phyloP scores from a whole-genome alignment of 371 early-diverging fungal genomes.

The Mortierella sp. region DNA sequence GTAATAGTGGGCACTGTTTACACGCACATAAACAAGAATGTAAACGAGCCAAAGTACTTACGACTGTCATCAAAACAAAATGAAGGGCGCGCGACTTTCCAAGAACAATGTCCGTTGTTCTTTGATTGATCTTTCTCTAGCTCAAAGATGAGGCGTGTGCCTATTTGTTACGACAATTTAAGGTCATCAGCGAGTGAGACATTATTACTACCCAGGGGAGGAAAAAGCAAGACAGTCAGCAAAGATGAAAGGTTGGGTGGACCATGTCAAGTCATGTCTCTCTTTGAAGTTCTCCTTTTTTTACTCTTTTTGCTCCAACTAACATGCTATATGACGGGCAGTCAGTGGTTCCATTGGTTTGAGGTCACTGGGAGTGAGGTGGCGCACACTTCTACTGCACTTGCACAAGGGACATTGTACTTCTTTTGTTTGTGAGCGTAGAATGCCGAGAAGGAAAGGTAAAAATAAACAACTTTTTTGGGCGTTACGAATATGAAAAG shows the following conservation, averaged over 20 bases:
- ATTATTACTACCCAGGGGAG: not conserved
- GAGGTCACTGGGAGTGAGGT: not conserved
- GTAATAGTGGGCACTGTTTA: not conserved
- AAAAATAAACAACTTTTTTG: not conserved
- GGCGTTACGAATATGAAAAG: not conserved
- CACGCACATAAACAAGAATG: too few species aligned
- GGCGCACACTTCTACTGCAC: not conserved
- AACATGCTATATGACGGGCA: not conserved
- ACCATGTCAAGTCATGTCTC: not conserved
- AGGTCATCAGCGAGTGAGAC: not conserved
- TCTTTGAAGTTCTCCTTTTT: not conserved
- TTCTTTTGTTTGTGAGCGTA: not conserved
- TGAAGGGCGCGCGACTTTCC: too few species aligned
- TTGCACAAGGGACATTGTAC: not conserved
- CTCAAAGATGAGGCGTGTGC: too few species aligned
- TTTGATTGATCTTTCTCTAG: too few species aligned
- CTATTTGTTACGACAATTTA: not conserved
- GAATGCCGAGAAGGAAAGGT: slow-evolving; percentile 5
- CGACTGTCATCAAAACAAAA: too few species aligned
- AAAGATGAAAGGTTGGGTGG: not conserved
- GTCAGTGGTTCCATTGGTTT: not conserved
- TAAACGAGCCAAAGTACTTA: too few species aligned
- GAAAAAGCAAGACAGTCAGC: not conserved
- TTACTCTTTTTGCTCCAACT: not conserved
- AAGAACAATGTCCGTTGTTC: not conserved